These are phyloP conservation scores for Syncephalis plumigaleata DNA, from an alignment of 371 early-diverging fungal genomes.

Conservation along the genomic window DNA sequence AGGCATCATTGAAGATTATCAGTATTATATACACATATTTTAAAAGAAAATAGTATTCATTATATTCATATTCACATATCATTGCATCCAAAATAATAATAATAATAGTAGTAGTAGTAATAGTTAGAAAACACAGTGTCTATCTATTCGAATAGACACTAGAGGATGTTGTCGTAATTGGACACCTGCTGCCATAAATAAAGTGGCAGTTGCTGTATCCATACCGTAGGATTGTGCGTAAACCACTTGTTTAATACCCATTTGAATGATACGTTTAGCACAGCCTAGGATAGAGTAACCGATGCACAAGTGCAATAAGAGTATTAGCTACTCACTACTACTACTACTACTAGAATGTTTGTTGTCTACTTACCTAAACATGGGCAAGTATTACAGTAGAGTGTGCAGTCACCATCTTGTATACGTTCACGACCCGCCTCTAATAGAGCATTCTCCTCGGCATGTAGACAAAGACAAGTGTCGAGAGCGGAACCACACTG, in stretches of 20 bases:
- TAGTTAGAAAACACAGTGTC: no score
- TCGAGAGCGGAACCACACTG: constrained; percentile 63
- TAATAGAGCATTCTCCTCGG: constrained; percentile 95
- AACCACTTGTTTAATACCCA: constrained; percentile 82
- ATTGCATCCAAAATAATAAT: no score
- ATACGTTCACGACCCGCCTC: constrained; percentile 85
- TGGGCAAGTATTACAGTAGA: constrained; percentile 89
- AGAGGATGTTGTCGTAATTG: constrained; percentile 55
- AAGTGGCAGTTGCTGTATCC: constrained; percentile 62
- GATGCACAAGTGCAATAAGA: no score
- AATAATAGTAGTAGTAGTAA: no score
- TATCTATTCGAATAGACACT: not conserved
- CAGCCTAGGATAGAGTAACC: constrained; percentile 55
- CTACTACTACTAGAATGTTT: constrained; percentile 12
- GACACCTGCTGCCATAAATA: constrained; percentile 69
- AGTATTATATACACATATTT: no score
- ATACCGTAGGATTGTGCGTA: constrained; percentile 77
- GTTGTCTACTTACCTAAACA: constrained; percentile 35
- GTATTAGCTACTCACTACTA: no score
- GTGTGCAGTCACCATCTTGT: constrained; percentile 36
- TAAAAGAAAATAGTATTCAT: no score
- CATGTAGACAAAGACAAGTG: constrained; percentile 92
- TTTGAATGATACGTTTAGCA: constrained; percentile 91
- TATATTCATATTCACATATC: no score
- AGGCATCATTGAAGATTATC: no score